These are phyloP conservation scores for Purshia tridentata DNA, from an alignment of 306 rosid species.

Conservation along the genomic window DNA sequence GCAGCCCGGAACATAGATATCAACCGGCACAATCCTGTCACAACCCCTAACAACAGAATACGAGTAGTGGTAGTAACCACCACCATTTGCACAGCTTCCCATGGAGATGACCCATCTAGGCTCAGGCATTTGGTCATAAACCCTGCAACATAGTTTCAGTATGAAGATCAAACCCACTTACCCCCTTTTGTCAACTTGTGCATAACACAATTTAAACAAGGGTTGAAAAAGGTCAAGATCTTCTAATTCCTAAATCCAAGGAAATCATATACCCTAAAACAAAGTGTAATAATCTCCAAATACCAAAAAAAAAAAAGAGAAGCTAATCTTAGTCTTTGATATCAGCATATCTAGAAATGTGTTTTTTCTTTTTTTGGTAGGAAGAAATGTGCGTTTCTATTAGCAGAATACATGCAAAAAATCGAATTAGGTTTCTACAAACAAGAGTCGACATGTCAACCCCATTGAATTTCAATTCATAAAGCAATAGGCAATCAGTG, in stretches of 20 bases:
- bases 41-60: conserved; percentile 95
- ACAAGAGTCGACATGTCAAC: neutral
- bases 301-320: neutral
- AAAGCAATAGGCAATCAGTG: neutral
- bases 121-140: conserved; percentile 99
- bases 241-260: neutral
- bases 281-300: neutral
- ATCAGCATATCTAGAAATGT: conserved; percentile 2
- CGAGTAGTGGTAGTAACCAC: conserved; percentile 98
- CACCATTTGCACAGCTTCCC: conserved; percentile 99
- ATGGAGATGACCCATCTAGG: conserved; percentile 98
- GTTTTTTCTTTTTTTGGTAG: neutral
- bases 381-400: neutral
- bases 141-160: conserved; percentile 54
- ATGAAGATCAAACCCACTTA: neutral
- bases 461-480: neutral
- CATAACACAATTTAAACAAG: neutral
- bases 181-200: neutral
- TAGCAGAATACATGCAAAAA: neutral
- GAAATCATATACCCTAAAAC: neutral
- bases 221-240: neutral
- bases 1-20: conserved; percentile 94
- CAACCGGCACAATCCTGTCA: conserved; percentile 94
- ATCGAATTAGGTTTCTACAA: neutral
- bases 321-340: neutral